Conservation (phyloP, 2,329 filamentous ascomycete species). For the Phaeosphaeriaceae sp. region DNA sequence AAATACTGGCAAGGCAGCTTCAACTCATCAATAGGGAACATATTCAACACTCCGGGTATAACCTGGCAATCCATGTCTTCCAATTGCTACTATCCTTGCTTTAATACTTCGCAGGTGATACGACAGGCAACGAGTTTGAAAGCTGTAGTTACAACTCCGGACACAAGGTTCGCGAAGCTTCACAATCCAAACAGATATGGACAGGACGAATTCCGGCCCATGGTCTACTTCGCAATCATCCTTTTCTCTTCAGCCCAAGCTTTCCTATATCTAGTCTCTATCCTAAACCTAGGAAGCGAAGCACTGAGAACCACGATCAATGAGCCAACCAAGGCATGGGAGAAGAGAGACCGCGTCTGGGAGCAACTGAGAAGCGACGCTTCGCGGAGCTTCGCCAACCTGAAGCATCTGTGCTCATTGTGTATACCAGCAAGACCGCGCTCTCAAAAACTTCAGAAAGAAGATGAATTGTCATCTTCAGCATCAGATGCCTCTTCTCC, state of each 20-base stretch:
- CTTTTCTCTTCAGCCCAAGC: slow-evolving; percentile 12
- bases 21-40: slow-evolving; percentile 8
- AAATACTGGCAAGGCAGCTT: slow-evolving; percentile 10
- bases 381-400: background rate
- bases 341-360: slow-evolving; percentile 1
- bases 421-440: background rate
- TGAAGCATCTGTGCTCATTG: background rate
- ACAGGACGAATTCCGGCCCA: slow-evolving; percentile 8
- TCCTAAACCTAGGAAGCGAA: slow-evolving; percentile 10
- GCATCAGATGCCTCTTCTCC: background rate
- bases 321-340: slow-evolving; percentile 10
- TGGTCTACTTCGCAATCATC: slow-evolving; percentile 12
- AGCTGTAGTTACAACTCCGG: slow-evolving; percentile 6
- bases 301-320: slow-evolving; percentile 8
- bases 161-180: slow-evolving; percentile 13
- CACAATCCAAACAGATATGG: slow-evolving; percentile 4
- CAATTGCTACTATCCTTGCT: slow-evolving; percentile 19
- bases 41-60: slow-evolving; percentile 7
- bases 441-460: too few species aligned
- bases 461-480: too few species aligned
- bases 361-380: slow-evolving; percentile 6
- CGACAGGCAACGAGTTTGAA: slow-evolving; percentile 9
- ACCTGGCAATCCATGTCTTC: slow-evolving; percentile 10
- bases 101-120: slow-evolving; percentile 15
- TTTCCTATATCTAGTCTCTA: slow-evolving; percentile 11